Percentiles rank a stretch among this genome's conserved stretches.
phyloP scores from a whole-genome alignment of 108 stramenopile species.

The Discostella stelligeroides region DNA sequence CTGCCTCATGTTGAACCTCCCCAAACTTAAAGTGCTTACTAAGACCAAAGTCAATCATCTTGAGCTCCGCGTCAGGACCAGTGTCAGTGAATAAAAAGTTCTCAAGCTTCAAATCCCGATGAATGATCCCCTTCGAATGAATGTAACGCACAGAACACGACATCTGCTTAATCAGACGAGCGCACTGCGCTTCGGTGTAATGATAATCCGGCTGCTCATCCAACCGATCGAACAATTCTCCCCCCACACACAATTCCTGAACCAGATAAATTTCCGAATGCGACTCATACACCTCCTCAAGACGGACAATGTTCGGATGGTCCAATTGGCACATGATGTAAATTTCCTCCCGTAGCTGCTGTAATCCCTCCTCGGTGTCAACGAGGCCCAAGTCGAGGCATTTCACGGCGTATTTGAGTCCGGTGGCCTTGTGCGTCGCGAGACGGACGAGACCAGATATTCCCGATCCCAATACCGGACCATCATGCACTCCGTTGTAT shows the following conservation, averaged over 20 bases:
- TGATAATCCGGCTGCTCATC: slow-evolving; percentile 83
- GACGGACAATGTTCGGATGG: slow-evolving; percentile 86
- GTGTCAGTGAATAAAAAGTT: slow-evolving; percentile 58
- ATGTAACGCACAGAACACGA: slow-evolving; percentile 88
- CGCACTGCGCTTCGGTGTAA: slow-evolving; percentile 82
- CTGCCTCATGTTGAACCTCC: slow-evolving; percentile 69
- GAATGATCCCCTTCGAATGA: slow-evolving; percentile 90
- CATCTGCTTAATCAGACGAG: slow-evolving; percentile 83
- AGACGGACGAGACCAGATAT: slow-evolving; percentile 81
- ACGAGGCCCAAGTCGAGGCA: slow-evolving; percentile 74
- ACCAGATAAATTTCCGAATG: slow-evolving; percentile 77
- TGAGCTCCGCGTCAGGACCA: slow-evolving; percentile 60
- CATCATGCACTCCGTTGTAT: slow-evolving; percentile 87
- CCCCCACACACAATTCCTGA: slow-evolving; percentile 74
- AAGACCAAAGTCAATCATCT: slow-evolving; percentile 92
- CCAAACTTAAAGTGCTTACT: slow-evolving; percentile 81
- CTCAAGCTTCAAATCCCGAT: slow-evolving; percentile 93
- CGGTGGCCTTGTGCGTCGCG: slow-evolving; percentile 75
- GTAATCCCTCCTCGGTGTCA: slow-evolving; percentile 57
- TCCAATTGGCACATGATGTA: slow-evolving; percentile 90
- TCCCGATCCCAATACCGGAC: slow-evolving; percentile 73
- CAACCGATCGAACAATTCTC: slow-evolving; percentile 85
- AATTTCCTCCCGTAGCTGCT: slow-evolving; percentile 80
- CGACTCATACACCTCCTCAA: slow-evolving; percentile 85
- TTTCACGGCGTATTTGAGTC: slow-evolving; percentile 82